phyloP scores from a whole-genome alignment of 2,329 filamentous ascomycete genomes.

The Fusarium temperatum region DNA sequence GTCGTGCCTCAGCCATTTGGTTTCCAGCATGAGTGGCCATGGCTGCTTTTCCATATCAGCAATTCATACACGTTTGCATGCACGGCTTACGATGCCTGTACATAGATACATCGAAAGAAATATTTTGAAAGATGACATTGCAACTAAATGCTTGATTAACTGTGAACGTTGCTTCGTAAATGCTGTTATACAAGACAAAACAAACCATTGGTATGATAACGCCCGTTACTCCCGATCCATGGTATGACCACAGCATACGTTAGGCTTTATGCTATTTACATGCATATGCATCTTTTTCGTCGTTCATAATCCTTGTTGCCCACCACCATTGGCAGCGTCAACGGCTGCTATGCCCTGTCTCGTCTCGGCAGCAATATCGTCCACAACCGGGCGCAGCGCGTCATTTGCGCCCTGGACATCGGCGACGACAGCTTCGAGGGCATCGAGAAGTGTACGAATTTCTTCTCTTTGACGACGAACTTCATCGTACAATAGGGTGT shows the following conservation, averaged over 20 bases:
- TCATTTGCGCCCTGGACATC: slow-evolving; percentile 65
- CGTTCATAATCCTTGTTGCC: not conserved
- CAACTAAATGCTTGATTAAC: not conserved
- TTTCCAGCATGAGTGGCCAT: slow-evolving; percentile 11
- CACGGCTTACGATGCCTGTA: slow-evolving; percentile 1
- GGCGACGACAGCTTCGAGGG: slow-evolving; percentile 60
- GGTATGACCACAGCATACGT: not conserved
- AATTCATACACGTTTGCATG: not conserved
- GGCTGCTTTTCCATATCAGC: not conserved
- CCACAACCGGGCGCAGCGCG: slow-evolving; percentile 57
- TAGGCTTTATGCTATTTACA: not conserved
- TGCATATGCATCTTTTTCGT: not conserved
- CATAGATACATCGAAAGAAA: slow-evolving; percentile 8
- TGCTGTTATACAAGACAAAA: slow-evolving; percentile 18
- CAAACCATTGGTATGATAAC: slow-evolving; percentile 25
- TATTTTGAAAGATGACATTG: not conserved
- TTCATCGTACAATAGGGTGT: slow-evolving; percentile 62
- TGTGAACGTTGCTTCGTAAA: slow-evolving; percentile 11
- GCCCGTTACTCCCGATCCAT: not conserved
- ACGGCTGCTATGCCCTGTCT: slow-evolving; percentile 45
- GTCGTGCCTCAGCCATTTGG: not conserved
- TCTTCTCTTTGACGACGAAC: slow-evolving; percentile 64
- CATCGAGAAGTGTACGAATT: slow-evolving; percentile 59
- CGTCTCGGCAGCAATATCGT: slow-evolving; percentile 61
- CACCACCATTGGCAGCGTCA: slow-evolving; percentile 21